Conservation (phyloP, 2,329 filamentous ascomycete genomes). For the Xylariaceae sp. region DNA sequence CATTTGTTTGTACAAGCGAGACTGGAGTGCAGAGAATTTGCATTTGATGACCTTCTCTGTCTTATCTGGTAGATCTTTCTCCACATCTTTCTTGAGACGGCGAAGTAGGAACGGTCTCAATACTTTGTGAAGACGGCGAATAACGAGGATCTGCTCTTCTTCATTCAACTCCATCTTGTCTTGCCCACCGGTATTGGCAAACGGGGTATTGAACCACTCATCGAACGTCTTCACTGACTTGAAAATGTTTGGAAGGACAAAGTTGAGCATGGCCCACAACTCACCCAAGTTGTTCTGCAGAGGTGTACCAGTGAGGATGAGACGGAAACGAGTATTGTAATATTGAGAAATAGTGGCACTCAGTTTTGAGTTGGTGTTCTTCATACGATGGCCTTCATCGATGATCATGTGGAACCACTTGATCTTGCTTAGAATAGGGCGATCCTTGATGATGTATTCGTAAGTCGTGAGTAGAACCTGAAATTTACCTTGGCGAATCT, state of each 20-base stretch:
- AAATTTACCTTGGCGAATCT: constrained; percentile 92
- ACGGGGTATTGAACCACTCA: constrained; percentile 99
- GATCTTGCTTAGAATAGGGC: constrained; percentile 93
- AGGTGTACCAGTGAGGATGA: constrained; percentile 96
- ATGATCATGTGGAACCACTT: constrained; percentile 99
- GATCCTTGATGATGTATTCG: constrained; percentile 99
- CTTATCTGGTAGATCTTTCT: constrained; percentile 98
- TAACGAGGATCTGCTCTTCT: constrained; percentile 99
- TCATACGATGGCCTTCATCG: constrained; percentile 99
- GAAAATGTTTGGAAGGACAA: constrained; percentile 97
- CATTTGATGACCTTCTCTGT: constrained; percentile 99
- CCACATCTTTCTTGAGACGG: constrained; percentile 98
- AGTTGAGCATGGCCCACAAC: constrained; percentile 97
- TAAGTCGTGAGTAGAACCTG: constrained; percentile 97
- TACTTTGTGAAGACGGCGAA: constrained; percentile 97
- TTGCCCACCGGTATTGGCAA: constrained; percentile 95
- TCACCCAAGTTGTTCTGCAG: constrained; percentile 96
- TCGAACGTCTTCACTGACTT: constrained; percentile 99
- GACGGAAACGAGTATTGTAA: constrained; percentile 90
- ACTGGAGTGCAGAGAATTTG: constrained; percentile 92
- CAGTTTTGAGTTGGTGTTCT: constrained; percentile 95
- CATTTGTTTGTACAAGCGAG: constrained; percentile 96
- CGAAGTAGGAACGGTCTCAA: constrained; percentile 94
- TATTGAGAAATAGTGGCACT: constrained; percentile 94
- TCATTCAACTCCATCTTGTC: constrained; percentile 99